A percentile compares a stretch with the other conserved stretches of the same genome.
These are phyloP conservation scores for Wickerhamiella brachini DNA, from an alignment of 805 yeast species.

Conservation along the genomic window DNA sequence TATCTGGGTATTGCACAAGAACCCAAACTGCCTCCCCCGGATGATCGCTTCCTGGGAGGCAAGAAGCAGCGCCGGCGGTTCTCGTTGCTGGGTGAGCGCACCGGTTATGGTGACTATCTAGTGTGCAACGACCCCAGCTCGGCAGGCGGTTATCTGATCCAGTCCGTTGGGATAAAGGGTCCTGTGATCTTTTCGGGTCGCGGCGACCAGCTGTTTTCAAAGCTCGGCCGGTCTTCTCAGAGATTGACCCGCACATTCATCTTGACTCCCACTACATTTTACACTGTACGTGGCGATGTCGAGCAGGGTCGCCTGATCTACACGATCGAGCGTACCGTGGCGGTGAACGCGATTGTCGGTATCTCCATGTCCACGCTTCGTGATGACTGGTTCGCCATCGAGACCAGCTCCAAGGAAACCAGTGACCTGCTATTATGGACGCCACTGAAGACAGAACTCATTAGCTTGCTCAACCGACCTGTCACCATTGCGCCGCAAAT, in stretches of 20 bases:
- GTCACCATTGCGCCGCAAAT: slow-evolving; percentile 60
- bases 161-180: slow-evolving; percentile 56
- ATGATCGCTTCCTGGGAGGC: slow-evolving; percentile 33
- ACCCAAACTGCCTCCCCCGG: slow-evolving; percentile 32
- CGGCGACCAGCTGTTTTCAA: slow-evolving; percentile 70
- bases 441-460: slow-evolving; percentile 77
- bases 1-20: slow-evolving; percentile 82
- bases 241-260: slow-evolving; percentile 61
- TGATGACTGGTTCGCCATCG: slow-evolving; percentile 85
- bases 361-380: slow-evolving; percentile 62
- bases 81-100: slow-evolving; percentile 75
- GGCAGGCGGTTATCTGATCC: slow-evolving; percentile 60
- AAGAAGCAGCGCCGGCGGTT: slow-evolving; percentile 82
- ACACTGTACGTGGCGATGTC: slow-evolving; percentile 59
- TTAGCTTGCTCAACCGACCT: slow-evolving; percentile 32
- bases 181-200: slow-evolving; percentile 61
- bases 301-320: slow-evolving; percentile 48
- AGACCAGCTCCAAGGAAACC: slow-evolving; percentile 33
- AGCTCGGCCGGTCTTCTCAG: slow-evolving; percentile 85
- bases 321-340: slow-evolving; percentile 48
- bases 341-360: slow-evolving; percentile 43
- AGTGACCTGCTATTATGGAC: slow-evolving; percentile 77
- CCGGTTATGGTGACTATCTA: slow-evolving; percentile 88
- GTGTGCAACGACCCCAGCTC: slow-evolving; percentile 68
- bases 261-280: slow-evolving; percentile 47